These are phyloP conservation scores for Drechslerella coelobrocha DNA, from an alignment of 2,329 filamentous ascomycete species.

Conservation along the genomic window DNA sequence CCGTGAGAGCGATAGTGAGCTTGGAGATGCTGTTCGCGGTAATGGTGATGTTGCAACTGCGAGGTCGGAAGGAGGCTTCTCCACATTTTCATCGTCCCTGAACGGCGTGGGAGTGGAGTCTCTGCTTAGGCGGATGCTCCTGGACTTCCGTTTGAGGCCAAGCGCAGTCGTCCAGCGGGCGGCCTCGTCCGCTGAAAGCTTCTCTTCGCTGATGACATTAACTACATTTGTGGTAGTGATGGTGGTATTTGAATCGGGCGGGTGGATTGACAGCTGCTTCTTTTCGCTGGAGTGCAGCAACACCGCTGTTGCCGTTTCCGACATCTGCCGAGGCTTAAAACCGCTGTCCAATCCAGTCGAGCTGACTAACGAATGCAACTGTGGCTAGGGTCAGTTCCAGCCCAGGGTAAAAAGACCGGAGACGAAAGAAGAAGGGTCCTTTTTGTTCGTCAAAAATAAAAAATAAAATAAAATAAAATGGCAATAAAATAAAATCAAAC, in stretches of 20 bases:
- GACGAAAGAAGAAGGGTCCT: neutral
- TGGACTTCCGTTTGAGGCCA: constrained; percentile 45
- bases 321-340: constrained; percentile 44
- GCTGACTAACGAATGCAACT: no score
- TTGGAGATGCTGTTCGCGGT: neutral
- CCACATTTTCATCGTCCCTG: constrained; percentile 13
- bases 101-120: neutral
- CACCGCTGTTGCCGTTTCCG: constrained; percentile 28
- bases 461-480: no score
- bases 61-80: constrained; percentile 11
- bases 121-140: neutral
- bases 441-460: no score
- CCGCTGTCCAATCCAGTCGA: neutral
- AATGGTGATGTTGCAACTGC: neutral
- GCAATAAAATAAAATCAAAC: no score
- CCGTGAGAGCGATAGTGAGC: neutral
- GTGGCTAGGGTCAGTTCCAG: no score
- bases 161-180: constrained; percentile 3
- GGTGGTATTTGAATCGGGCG: neutral
- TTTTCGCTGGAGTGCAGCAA: constrained; percentile 13
- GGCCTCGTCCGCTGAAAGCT: neutral
- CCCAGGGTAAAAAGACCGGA: neutral
- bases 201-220: constrained; percentile 12
- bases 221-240: neutral
- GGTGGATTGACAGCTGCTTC: neutral